Base-by-base conservation (phyloP, 2,329 filamentous ascomycete genomes). In the Pyrenophora seminiperda region DNA sequence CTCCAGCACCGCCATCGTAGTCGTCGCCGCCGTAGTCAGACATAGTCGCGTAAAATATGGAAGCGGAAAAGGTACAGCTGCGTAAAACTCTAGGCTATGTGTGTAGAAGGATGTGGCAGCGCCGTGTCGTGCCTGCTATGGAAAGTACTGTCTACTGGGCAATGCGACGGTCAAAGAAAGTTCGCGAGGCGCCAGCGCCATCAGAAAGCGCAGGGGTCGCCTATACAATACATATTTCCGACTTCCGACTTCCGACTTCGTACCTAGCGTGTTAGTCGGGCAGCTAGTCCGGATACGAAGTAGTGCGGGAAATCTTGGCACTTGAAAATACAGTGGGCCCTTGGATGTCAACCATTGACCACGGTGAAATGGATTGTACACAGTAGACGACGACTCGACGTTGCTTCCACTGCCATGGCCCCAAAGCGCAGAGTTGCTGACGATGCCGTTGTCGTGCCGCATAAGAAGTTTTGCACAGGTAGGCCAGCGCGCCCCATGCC, bases 1-100 rank as follows among this genome's bases (percentile, higher is more conserved):
- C 68, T 47, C 61, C 62, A 31, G 57, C 68, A 37, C 56, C 62
- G 39, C 62, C 70, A 36, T 63, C 67, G 53, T 65, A 75, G 40
- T 69, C 75, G 55, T 68, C 73, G 57, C 73, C 75, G 56, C 74
- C 76, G 63, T 76, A 77, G 67, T 78, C 76, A 55, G 74, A 76
- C 76, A 78, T 78, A 29, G 18, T 65, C 38, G 53, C 47, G 30
- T 39, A 32, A n/a, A 20, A 14, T 30, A 30, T 34, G 7, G n/a
- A 13, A 47, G 22, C 29, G 29, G 10, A 41, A 41, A 20, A 39
- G 29, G 15, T 30, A 41, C 22, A 13, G 38, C 20, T n/a, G 19
- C 7, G 30, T 40, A 20, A 2, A 19, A 15, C 37, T 17, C 41
- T 20, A n/a, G 14, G 14, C 27, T 50, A 10, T 45, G 45, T 30